Evolutionary conservation across 805 yeast species (phyloP).

Genomic region (Wickerhamiella hasegawae): DNA sequence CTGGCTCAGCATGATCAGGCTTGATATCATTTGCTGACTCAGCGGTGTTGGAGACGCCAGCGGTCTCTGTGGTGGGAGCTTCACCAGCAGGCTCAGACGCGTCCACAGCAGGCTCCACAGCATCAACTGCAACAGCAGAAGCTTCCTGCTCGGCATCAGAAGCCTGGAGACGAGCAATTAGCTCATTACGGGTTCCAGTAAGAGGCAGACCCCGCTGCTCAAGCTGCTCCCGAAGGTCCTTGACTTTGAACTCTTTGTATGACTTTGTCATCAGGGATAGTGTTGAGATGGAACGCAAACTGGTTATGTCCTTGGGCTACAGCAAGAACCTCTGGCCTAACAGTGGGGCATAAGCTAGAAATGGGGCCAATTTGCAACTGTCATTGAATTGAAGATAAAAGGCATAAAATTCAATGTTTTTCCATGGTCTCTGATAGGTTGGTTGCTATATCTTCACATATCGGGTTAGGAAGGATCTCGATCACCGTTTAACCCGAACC

Average conservation of each 20-base stretch:
- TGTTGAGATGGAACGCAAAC: too few species aligned
- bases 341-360: too few species aligned
- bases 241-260: slow-evolving; percentile 30
- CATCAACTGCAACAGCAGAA: slow-evolving; percentile 10
- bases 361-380: too few species aligned
- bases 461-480: too few species aligned
- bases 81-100: slow-evolving; percentile 3
- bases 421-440: too few species aligned
- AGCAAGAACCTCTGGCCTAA: too few species aligned
- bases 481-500: too few species aligned
- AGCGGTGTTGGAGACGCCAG: background rate
- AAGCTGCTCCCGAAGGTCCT: slow-evolving; percentile 64
- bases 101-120: slow-evolving; percentile 10
- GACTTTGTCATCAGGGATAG: too few species aligned
- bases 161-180: slow-evolving; percentile 47
- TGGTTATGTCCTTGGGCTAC: too few species aligned
- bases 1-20: slow-evolving; percentile 5
- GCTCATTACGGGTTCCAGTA: slow-evolving; percentile 71
- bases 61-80: background rate
- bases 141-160: slow-evolving; percentile 26
- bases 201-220: slow-evolving; percentile 48
- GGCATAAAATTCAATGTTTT: too few species aligned
- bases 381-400: too few species aligned
- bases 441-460: too few species aligned
- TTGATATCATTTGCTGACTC: slow-evolving; percentile 10